A percentile compares a stretch with the other conserved stretches of the same genome.
phyloP scores from a whole-genome alignment of 192 early-diverging fungal genomes.

The Cladochytrium replicatum region DNA sequence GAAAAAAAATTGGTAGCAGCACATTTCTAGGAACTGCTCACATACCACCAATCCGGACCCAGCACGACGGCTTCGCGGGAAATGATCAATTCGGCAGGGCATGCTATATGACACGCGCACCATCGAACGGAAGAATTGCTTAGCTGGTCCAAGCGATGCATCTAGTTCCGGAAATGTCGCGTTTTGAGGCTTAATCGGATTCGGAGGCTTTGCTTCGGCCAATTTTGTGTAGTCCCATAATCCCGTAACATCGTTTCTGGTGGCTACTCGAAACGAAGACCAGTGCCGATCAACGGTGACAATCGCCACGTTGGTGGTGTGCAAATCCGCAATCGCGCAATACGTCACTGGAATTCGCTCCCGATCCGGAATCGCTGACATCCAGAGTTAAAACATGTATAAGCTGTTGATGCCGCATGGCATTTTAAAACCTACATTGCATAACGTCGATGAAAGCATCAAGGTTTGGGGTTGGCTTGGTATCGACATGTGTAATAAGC shows the following conservation, averaged over 20 bases:
- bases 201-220: conserved; percentile 50
- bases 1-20: conserved; percentile 4
- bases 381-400: neutral
- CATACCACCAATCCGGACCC: conserved; percentile 20
- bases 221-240: conserved; percentile 69
- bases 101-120: conserved; percentile 73
- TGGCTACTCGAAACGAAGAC: conserved; percentile 67
- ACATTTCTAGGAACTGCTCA: no score
- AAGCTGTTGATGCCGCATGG: neutral
- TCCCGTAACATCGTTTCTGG: conserved; percentile 64
- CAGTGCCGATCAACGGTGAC: conserved; percentile 84
- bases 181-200: conserved; percentile 47
- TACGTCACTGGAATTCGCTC: conserved; percentile 68
- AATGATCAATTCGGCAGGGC: conserved; percentile 66
- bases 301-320: conserved; percentile 71
- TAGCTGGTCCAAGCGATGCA: conserved; percentile 57
- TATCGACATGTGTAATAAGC: conserved; percentile 68
- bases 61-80: conserved; percentile 44
- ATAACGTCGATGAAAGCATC: conserved; percentile 70
- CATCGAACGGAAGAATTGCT: conserved; percentile 66
- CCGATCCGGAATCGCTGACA: conserved; percentile 64
- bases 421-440: conserved; percentile 16
- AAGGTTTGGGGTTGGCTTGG: conserved; percentile 58
- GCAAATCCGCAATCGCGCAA: conserved; percentile 70
- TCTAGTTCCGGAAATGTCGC: conserved; percentile 67